These are phyloP conservation scores for Stephanodiscus triporus DNA, from an alignment of 108 stramenopile species.

Conservation along the genomic window DNA sequence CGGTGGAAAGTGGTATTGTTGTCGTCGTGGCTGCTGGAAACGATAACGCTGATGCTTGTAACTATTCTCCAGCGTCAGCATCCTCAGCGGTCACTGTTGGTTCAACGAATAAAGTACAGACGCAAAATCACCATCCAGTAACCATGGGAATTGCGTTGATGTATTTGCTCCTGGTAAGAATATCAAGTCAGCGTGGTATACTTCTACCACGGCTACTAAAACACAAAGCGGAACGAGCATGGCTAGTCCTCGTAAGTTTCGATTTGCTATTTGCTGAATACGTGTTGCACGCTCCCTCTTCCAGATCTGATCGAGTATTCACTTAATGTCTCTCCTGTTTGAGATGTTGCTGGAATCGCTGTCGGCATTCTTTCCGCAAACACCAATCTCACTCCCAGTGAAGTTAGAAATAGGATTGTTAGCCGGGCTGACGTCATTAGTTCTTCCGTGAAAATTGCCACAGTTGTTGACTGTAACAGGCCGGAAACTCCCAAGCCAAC, in stretches of 20 bases:
- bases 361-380: background rate
- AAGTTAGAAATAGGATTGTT: background rate
- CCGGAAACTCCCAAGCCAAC: no score
- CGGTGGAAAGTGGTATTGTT: background rate
- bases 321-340: background rate
- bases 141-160: background rate
- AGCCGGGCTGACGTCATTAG: background rate
- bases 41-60: background rate
- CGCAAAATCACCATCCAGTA: background rate
- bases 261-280: no score
- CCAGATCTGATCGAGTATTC: no score
- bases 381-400: background rate
- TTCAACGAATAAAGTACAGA: background rate
- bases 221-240: conserved; percentile 3
- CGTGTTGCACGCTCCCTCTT: no score
- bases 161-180: background rate
- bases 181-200: background rate
- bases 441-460: background rate
- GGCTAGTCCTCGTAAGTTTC: conserved; percentile 3
- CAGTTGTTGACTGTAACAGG: background rate
- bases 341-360: conserved; percentile 11
- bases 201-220: background rate
- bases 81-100: background rate
- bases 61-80: conserved; percentile 2
- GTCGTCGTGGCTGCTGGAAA: conserved; percentile 10